Evolutionary conservation across 2,329 filamentous ascomycete genomes (phyloP), one percentile per base, ranked within the genome.

Genomic region (Aspergillus cejpii): DNA sequence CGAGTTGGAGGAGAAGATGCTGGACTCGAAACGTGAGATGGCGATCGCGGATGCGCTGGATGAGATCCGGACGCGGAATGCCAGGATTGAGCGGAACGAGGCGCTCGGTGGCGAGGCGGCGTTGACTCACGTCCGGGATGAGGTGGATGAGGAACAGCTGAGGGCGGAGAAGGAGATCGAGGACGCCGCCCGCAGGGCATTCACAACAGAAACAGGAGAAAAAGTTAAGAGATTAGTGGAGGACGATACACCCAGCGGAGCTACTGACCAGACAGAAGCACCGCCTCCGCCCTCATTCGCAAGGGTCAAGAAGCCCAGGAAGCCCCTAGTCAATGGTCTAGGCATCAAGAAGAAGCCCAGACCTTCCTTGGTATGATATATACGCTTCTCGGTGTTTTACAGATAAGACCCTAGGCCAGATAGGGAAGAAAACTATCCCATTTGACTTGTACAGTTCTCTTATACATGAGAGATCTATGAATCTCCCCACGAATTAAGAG

Each of bases 21-120:
- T 85, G 17, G 92, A 98, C 65, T 90, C 90, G 1, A 90, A 92
- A 72, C 78, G 85, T 31, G 92, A 98, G 68, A 98, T 98, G 90
- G 87, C 86, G 14, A 87, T 96, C 36, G 92, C 92, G 1, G 92
- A 98, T 72, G 91, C 90, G 6, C 71, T 98, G 44, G 92, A 98
- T 66, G 90, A 96, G 70, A 96, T 98, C 45, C 77, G 91, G 44
- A 91, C 87, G 41, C 74, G 91, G 52, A 98, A 98, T 69, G 92
- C 92, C 6, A 76, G 89, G 51, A 81, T 92, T 39, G 87, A 94
- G 66, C 77, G 85, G 52, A 84, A 83, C 6, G 82, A 87, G 48
- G 74, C 80, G 2, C 82, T 84, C 41, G 79, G 79, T 7, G 74
- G 76, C 12, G 78, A 80, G 7, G 74, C 74, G 3, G 72, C 66